Percentiles rank a stretch among this genome's conserved stretches.
Evolutionary conservation across 202 grass and related monocot genomes (phyloP).

Genomic region (Tripidium arundinaceum): DNA sequence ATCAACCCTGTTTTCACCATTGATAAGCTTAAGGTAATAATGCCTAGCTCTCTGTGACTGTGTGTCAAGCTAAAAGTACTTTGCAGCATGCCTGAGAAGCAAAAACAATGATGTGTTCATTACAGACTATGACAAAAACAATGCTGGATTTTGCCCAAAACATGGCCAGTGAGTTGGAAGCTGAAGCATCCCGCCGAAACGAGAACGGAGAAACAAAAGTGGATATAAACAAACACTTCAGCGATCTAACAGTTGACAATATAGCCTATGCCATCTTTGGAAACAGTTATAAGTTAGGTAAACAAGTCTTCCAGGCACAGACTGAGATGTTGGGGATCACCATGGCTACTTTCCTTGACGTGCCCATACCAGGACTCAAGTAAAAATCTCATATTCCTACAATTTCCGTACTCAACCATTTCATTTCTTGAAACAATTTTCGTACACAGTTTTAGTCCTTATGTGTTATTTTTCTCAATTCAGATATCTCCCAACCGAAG

Average conservation of each 20-base stretch:
- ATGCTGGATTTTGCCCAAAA: slow-evolving; percentile 34
- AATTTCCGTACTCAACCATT: neutral
- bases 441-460: neutral
- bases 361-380: slow-evolving; percentile 44
- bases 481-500: slow-evolving; percentile 47
- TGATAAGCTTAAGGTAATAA: slow-evolving; percentile 48
- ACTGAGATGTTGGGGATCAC: slow-evolving; percentile 24
- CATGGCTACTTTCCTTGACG: slow-evolving; percentile 13
- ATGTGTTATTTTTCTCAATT: neutral
- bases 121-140: slow-evolving; percentile 37
- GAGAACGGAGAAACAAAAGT: slow-evolving; percentile 26
- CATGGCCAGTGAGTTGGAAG: slow-evolving; percentile 33
- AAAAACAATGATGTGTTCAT: neutral
- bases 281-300: slow-evolving; percentile 37
- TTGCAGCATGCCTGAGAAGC: neutral
- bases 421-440: neutral
- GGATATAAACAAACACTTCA: slow-evolving; percentile 32
- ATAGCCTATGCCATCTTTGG: slow-evolving; percentile 50
- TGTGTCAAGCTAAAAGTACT: no score
- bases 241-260: slow-evolving; percentile 41
- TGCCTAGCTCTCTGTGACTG: neutral
- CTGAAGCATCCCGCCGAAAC: neutral
- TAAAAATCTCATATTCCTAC: slow-evolving; percentile 21
- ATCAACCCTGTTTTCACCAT: slow-evolving; percentile 50
- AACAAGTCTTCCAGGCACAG: slow-evolving; percentile 43